Conservation (phyloP, 2,329 filamentous ascomycete species). For the Endoconidiophora polonica region DNA sequence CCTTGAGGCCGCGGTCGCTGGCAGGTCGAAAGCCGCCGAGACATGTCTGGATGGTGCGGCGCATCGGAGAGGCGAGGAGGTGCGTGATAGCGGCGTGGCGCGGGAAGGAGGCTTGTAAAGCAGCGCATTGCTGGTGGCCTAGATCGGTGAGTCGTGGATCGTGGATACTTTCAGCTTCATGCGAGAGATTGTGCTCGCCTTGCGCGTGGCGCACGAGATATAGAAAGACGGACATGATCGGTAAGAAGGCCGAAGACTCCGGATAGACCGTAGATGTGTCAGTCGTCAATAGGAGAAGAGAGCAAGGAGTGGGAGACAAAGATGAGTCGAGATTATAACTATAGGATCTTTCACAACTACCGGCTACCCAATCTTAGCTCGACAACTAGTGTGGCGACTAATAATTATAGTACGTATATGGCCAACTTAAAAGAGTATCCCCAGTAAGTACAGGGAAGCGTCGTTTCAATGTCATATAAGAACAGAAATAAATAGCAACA, state of each 20-base stretch:
- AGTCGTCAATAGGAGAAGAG: background rate
- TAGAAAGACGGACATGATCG: constrained; percentile 35
- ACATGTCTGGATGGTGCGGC: constrained; percentile 66
- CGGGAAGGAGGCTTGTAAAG: constrained; percentile 46
- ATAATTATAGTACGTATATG: no score
- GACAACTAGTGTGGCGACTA: no score
- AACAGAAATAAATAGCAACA: no score
- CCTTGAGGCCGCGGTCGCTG: constrained; percentile 17
- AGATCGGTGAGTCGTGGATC: constrained; percentile 64
- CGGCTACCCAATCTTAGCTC: background rate
- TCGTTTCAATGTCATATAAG: no score
- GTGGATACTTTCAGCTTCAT: constrained; percentile 52
- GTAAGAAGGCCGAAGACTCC: background rate
- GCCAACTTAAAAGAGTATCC: no score
- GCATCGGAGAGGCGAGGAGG: constrained; percentile 63
- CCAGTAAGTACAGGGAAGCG: no score
- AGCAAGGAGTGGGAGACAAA: background rate
- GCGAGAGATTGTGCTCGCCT: constrained; percentile 64
- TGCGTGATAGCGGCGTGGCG: constrained; percentile 48
- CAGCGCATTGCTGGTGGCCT: constrained; percentile 58
- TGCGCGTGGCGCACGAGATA: constrained; percentile 59
- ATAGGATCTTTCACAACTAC: background rate
- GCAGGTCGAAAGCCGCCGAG: constrained; percentile 49
- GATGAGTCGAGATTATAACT: background rate
- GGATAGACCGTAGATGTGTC: background rate